Conservation (phyloP, 257 asterid genomes). For the Eustoma russellianum region DNA sequence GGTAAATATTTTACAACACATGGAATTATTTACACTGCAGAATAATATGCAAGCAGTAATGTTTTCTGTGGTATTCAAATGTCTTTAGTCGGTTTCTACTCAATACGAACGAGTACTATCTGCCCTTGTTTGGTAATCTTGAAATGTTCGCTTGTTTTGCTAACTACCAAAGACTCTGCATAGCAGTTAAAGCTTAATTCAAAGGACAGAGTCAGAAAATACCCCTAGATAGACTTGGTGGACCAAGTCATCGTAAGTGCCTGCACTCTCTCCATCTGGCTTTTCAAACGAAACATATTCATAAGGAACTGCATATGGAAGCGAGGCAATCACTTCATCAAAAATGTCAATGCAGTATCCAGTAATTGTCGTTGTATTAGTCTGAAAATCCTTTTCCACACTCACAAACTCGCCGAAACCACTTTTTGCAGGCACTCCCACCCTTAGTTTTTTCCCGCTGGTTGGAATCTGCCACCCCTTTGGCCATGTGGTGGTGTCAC, state of each 20-base stretch:
- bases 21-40: no score
- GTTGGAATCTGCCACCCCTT: slow-evolving; percentile 56
- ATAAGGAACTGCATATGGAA: slow-evolving; percentile 33
- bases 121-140: no score
- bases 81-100: no score
- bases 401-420: slow-evolving; percentile 33
- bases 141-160: no score
- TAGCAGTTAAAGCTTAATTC: no score
- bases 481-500: slow-evolving; percentile 22
- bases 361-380: slow-evolving; percentile 18
- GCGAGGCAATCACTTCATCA: slow-evolving; percentile 30
- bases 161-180: no score
- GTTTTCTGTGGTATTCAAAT: no score
- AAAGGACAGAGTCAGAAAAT: slow-evolving; percentile 2
- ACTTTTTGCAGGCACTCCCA: slow-evolving; percentile 34
- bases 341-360: slow-evolving; percentile 46
- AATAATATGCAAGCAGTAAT: no score
- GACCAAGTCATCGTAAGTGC: slow-evolving; percentile 19
- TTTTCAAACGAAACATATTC: slow-evolving; percentile 35
- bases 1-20: no score
- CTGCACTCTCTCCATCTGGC: slow-evolving; percentile 19
- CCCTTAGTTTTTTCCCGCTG: slow-evolving; percentile 28
- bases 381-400: slow-evolving; percentile 17
- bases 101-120: no score
- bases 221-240: slow-evolving; percentile 40